These are phyloP conservation scores for Cercospora beticola DNA, from an alignment of 2,329 filamentous ascomycete genomes.

Conservation along the genomic window DNA sequence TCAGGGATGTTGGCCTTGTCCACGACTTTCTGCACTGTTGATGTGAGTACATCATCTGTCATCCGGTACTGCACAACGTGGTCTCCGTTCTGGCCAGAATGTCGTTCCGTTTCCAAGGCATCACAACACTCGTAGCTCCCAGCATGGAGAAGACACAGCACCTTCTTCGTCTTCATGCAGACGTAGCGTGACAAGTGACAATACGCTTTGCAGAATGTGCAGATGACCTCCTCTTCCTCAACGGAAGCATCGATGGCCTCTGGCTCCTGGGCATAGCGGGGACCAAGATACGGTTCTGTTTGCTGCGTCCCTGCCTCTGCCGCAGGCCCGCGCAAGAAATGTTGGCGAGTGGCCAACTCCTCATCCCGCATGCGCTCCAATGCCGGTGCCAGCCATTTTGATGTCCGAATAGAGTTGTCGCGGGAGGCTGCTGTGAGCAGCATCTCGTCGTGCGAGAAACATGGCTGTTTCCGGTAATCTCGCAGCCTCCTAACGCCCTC, in stretches of 20 bases:
- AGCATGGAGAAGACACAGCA: conserved; percentile 79
- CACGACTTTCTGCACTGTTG: conserved; percentile 70
- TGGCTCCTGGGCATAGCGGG: conserved; percentile 50
- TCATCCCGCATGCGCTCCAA: conserved; percentile 74
- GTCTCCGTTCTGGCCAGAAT: conserved; percentile 53
- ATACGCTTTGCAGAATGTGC: conserved; percentile 87
- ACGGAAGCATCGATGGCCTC: conserved; percentile 69
- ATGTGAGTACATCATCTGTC: conserved; percentile 66
- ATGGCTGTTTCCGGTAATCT: conserved; percentile 84
- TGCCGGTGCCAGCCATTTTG: conserved; percentile 91
- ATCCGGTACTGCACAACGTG: conserved; percentile 79
- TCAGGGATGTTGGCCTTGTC: conserved; percentile 87
- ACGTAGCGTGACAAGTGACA: conserved; percentile 87
- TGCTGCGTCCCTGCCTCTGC: conserved; percentile 46
- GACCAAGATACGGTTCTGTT: conserved; percentile 34
- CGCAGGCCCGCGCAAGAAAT: conserved; percentile 60
- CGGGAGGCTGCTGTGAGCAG: conserved; percentile 83
- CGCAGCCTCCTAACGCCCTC: conserved; percentile 83
- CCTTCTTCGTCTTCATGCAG: conserved; percentile 77
- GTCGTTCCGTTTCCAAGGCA: conserved; percentile 63
- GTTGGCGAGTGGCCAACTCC: conserved; percentile 66
- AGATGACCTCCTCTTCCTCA: conserved; percentile 89
- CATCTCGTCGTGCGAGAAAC: conserved; percentile 95
- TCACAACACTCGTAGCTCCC: conserved; percentile 80
- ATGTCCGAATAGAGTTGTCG: conserved; percentile 79